Conservation (phyloP, 2,329 filamentous ascomycete species). For the Alternaria atra region DNA sequence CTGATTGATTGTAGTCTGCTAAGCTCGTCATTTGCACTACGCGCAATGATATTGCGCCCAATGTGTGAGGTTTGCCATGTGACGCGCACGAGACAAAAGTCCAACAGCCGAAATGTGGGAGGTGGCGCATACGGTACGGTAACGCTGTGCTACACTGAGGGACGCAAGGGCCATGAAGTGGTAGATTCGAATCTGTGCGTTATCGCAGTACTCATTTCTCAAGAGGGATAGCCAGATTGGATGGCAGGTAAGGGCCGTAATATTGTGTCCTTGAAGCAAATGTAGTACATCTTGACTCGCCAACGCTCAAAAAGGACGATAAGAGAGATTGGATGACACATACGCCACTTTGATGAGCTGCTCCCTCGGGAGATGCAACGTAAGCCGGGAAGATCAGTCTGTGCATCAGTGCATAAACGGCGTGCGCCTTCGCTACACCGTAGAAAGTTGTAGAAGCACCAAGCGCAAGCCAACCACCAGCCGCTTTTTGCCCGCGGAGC, state of each 20-base stretch:
- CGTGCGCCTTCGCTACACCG: constrained; percentile 4
- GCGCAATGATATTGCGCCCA: constrained; percentile 5
- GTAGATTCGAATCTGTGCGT: not conserved
- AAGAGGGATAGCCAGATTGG: not conserved
- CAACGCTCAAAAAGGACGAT: not conserved
- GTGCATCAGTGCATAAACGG: constrained; percentile 10
- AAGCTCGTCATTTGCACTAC: not conserved
- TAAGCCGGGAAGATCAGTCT: constrained; percentile 11
- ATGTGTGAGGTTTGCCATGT: constrained; percentile 13
- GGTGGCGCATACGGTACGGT: constrained; percentile 7
- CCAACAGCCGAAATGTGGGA: constrained; percentile 12
- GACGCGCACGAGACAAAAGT: constrained; percentile 13
- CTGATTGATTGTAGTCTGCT: not conserved
- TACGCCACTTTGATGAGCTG: constrained; percentile 8
- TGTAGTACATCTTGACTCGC: not conserved
- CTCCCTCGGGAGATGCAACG: constrained; percentile 13
- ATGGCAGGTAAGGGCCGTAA: not conserved
- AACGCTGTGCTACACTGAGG: constrained; percentile 4
- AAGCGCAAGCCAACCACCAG: constrained; percentile 2
- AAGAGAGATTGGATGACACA: not conserved
- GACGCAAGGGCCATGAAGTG: not conserved
- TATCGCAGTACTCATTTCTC: not conserved
- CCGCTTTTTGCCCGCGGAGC: not conserved
- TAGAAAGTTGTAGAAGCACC: constrained; percentile 15
- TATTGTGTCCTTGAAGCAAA: not conserved